phyloP scores from a whole-genome alignment of 306 rosid species.

The Carpinus fangiana region DNA sequence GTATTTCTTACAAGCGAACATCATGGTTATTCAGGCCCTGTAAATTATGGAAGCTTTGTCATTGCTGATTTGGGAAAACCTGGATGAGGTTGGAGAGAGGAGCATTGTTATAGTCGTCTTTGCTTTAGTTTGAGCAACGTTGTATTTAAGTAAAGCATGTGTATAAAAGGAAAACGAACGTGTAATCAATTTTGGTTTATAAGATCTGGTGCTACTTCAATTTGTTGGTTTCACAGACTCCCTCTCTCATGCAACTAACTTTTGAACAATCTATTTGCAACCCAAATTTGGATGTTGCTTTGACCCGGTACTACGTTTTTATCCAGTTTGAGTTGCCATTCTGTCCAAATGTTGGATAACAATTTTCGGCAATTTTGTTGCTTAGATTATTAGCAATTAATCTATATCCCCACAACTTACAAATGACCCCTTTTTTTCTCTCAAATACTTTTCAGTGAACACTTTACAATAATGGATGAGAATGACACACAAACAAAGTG shows the following conservation, averaged over 20 bases:
- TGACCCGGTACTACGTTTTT: background rate
- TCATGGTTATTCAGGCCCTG: constrained; percentile 21
- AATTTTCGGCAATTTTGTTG: too few species aligned
- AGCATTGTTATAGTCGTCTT: constrained; percentile 17
- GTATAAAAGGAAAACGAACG: background rate
- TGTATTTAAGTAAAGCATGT: constrained; percentile 29
- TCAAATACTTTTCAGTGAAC: background rate
- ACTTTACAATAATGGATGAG: background rate
- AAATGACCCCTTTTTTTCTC: background rate
- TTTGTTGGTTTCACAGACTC: background rate
- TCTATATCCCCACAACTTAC: background rate
- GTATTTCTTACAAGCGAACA: constrained; percentile 36
- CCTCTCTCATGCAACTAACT: background rate
- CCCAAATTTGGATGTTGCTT: background rate
- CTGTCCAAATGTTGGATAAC: too few species aligned
- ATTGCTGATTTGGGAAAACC: constrained; percentile 25
- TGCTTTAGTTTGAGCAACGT: constrained; percentile 8
- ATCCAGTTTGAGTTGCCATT: background rate
- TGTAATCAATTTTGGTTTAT: constrained; percentile 22
- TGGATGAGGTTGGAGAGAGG: constrained; percentile 32
- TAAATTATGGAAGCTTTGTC: constrained; percentile 40
- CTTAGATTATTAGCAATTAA: background rate
- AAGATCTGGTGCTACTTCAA: background rate
- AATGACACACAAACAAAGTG: background rate
- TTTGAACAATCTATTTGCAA: background rate